A percentile compares a stretch with the other conserved stretches of the same genome.
phyloP scores from a whole-genome alignment of 2,329 filamentous ascomycete genomes.

The Cryphonectria radicalis region DNA sequence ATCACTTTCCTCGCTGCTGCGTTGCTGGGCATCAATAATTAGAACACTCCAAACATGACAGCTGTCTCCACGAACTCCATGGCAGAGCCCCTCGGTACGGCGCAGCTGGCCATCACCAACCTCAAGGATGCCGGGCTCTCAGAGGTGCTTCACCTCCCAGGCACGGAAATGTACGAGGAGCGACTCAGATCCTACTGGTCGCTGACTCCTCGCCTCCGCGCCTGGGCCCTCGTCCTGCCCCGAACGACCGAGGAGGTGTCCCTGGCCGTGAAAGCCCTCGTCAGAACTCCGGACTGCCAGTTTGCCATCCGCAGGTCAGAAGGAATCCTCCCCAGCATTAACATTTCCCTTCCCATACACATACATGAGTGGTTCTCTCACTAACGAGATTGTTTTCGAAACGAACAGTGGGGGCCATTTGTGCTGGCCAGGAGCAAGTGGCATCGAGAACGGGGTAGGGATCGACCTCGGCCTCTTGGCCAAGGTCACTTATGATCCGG shows the following conservation, averaged over 20 bases:
- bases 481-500: background rate
- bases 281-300: conserved; percentile 1
- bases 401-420: conserved; percentile 13
- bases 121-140: background rate
- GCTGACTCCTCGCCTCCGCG: conserved; percentile 1
- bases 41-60: background rate
- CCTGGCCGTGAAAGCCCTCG: background rate
- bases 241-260: conserved; percentile 5
- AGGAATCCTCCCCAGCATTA: background rate
- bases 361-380: background rate
- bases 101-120: background rate
- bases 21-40: background rate
- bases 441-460: conserved; percentile 6
- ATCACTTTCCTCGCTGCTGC: background rate
- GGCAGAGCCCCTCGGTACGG: background rate
- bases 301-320: conserved; percentile 11
- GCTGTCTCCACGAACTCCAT: background rate
- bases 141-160: background rate
- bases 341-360: background rate
- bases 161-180: background rate
- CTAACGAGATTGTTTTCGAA: background rate
- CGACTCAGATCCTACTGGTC: conserved; percentile 17
- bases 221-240: conserved; percentile 12
- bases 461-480: conserved; percentile 16
- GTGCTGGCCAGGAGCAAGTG: conserved; percentile 1